A percentile compares a stretch with the other conserved stretches of the same genome.
Evolutionary conservation across 1,284 basidiomycete species (phyloP).

Genomic region (Cerrena zonata): DNA sequence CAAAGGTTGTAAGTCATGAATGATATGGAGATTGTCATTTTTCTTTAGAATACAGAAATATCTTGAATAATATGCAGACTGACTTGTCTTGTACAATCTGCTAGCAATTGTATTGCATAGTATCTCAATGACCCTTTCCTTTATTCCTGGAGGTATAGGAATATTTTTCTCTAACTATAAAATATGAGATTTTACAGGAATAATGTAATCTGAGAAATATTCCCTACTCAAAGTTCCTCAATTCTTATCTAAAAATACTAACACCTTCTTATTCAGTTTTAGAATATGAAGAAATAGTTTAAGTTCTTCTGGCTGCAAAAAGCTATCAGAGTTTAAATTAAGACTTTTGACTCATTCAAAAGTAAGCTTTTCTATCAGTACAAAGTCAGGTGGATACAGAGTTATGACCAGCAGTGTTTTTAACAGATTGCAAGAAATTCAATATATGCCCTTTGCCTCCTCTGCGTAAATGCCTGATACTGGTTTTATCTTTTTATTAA

Average conservation of each 20-base stretch:
- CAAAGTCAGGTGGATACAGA: conserved; percentile 14
- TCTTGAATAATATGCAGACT: conserved; percentile 31
- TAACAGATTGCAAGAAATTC: too few species aligned
- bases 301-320: conserved; percentile 27
- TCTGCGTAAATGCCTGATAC: too few species aligned
- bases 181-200: conserved; percentile 29
- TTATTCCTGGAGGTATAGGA: conserved; percentile 34
- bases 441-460: too few species aligned
- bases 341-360: conserved; percentile 14
- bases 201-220: conserved; percentile 30
- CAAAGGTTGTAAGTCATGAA: conserved; percentile 29
- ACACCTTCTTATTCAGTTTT: conserved; percentile 21
- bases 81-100: conserved; percentile 33
- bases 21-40: conserved; percentile 29
- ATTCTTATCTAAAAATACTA: conserved; percentile 30
- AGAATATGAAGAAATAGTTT: too few species aligned
- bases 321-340: conserved; percentile 21
- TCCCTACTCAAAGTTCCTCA: conserved; percentile 29
- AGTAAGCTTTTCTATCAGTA: conserved; percentile 12
- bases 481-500: too few species aligned
- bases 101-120: conserved; percentile 27
- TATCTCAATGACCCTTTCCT: conserved; percentile 27
- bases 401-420: conserved; percentile 12
- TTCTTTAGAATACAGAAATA: conserved; percentile 40
- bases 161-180: conserved; percentile 35